A percentile compares a stretch with the other conserved stretches of the same genome.
Conservation (phyloP, 2,329 filamentous ascomycete species). For the Thermochaetoides dissita region DNA sequence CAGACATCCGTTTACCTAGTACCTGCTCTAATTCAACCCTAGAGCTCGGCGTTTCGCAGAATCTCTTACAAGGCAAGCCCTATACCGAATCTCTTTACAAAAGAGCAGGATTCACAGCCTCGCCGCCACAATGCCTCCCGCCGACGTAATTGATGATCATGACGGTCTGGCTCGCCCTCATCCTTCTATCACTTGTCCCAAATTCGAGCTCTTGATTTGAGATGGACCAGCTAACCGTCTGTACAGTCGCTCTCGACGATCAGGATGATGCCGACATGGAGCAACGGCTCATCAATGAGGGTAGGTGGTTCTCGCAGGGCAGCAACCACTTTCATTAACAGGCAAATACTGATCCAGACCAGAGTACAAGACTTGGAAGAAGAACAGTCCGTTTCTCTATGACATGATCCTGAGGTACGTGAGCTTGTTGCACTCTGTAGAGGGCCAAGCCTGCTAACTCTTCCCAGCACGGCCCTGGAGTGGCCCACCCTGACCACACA, state of each 20-base stretch:
- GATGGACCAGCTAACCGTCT: constrained; percentile 6
- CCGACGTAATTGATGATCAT: constrained; percentile 34
- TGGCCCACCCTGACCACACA: constrained; percentile 97
- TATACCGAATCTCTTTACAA: neutral
- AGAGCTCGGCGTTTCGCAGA: too few relatives aligned
- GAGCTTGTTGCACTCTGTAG: too few relatives aligned
- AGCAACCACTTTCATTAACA: too few relatives aligned
- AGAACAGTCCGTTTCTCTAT: constrained; percentile 96
- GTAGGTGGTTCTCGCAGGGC: constrained; percentile 25
- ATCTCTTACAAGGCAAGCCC: too few relatives aligned
- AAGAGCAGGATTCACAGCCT: neutral
- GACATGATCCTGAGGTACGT: constrained; percentile 77
- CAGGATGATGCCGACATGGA: constrained; percentile 61
- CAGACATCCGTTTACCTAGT: too few relatives aligned
- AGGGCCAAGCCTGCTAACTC: neutral
- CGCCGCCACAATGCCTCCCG: constrained; percentile 28
- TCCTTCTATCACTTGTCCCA: neutral
- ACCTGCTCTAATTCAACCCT: too few relatives aligned
- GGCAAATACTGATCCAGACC: constrained; percentile 3
- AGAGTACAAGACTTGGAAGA: constrained; percentile 99
- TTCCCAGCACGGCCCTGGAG: constrained; percentile 65
- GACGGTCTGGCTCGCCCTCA: constrained; percentile 25
- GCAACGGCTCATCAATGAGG: constrained; percentile 89
- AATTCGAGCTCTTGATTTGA: constrained; percentile 3
- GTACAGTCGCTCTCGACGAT: constrained; percentile 35